Percentiles rank a stretch among this genome's conserved stretches.
Conservation (phyloP, 192 early-diverging fungal species). For the Coemansia sp. region DNA sequence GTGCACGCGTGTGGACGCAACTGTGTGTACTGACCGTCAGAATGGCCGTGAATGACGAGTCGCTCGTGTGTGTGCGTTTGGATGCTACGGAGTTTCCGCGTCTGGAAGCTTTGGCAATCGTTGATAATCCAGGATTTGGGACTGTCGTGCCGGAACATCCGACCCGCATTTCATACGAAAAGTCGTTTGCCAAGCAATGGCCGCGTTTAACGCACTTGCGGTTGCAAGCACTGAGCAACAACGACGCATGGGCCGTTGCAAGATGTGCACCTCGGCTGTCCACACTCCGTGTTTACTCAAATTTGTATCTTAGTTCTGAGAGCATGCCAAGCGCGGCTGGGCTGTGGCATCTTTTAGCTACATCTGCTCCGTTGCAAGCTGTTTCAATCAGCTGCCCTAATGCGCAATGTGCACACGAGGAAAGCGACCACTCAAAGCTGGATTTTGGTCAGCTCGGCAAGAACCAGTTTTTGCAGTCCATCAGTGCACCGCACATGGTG, state of each 20-base stretch:
- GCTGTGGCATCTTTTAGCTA: slow-evolving; percentile 23
- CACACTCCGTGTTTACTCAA: slow-evolving; percentile 3
- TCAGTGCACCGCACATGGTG: slow-evolving; percentile 13
- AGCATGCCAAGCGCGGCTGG: slow-evolving; percentile 12
- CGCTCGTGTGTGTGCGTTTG: slow-evolving; percentile 8
- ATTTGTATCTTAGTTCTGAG: neutral
- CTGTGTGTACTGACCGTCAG: slow-evolving; percentile 7
- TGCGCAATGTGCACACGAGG: neutral
- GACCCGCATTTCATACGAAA: slow-evolving; percentile 17
- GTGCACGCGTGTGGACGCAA: neutral
- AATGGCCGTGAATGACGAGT: neutral
- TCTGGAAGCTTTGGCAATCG: slow-evolving; percentile 13
- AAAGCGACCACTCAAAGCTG: neutral
- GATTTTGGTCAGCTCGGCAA: slow-evolving; percentile 16
- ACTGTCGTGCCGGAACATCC: slow-evolving; percentile 9
- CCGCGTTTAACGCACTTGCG: slow-evolving; percentile 11
- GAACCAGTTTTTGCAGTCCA: slow-evolving; percentile 12
- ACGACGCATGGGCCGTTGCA: slow-evolving; percentile 14
- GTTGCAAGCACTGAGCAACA: slow-evolving; percentile 12
- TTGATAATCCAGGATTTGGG: slow-evolving; percentile 8
- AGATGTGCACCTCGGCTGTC: slow-evolving; percentile 3
- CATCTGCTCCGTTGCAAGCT: slow-evolving; percentile 6
- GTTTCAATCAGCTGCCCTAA: slow-evolving; percentile 9
- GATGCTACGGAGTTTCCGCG: slow-evolving; percentile 34
- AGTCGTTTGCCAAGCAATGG: slow-evolving; percentile 39